A percentile compares a stretch with the other conserved stretches of the same genome.
These are phyloP conservation scores for Skeletonema grethae DNA, from an alignment of 108 stramenopile species.

Conservation along the genomic window DNA sequence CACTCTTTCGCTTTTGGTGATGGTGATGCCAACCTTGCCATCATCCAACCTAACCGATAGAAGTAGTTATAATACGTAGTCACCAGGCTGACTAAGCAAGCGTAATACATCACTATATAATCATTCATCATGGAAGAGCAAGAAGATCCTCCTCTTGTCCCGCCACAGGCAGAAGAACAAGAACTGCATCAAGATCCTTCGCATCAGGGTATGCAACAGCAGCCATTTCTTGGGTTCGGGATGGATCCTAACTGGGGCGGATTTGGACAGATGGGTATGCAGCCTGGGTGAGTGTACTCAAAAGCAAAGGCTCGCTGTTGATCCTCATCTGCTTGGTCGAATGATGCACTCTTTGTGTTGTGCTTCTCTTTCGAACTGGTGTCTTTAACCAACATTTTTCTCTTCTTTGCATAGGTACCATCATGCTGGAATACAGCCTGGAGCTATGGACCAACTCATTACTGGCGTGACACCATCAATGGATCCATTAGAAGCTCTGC, in stretches of 20 bases:
- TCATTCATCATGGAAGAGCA: conserved; percentile 19
- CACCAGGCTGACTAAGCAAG: neutral
- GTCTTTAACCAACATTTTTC: neutral
- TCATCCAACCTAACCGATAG: too few relatives aligned
- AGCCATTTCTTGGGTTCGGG: conserved; percentile 44
- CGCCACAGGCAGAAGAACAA: conserved; percentile 20
- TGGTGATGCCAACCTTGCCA: too few relatives aligned
- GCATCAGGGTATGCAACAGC: conserved; percentile 34
- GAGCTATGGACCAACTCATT: conserved; percentile 44
- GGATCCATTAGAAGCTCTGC: conserved; percentile 82
- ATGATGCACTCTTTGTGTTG: neutral
- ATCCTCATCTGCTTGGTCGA: neutral
- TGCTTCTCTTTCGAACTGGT: neutral
- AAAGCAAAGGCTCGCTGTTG: neutral
- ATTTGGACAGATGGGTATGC: conserved; percentile 41
- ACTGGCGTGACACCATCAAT: conserved; percentile 70
- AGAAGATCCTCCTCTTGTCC: conserved; percentile 11
- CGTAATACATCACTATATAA: neutral
- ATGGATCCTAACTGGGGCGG: conserved; percentile 52
- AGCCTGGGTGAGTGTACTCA: conserved; percentile 28
- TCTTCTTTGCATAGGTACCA: conserved; percentile 5
- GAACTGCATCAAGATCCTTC: conserved; percentile 18
- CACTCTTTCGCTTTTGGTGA: too few relatives aligned
- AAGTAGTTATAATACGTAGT: neutral
- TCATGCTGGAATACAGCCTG: conserved; percentile 20